These are phyloP conservation scores for Asterella californica DNA, from an alignment of 225 moss, liverwort and hornwort genomes.

Conservation along the genomic window DNA sequence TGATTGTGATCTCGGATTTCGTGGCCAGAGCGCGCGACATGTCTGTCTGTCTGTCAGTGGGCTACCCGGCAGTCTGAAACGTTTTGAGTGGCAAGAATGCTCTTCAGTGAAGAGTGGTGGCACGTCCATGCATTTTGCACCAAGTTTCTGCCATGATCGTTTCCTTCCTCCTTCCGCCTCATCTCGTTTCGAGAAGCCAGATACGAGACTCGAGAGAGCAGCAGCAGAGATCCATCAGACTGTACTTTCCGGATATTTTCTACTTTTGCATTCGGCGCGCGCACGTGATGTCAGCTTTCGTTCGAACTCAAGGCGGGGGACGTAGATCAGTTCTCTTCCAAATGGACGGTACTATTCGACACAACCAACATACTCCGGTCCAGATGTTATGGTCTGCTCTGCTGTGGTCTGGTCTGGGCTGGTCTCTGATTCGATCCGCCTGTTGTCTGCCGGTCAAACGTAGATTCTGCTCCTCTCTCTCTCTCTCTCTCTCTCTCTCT, in stretches of 20 bases:
- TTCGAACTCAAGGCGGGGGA: neutral
- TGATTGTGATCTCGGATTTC: neutral
- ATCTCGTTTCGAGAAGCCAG: neutral
- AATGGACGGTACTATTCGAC: neutral
- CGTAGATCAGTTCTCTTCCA: neutral
- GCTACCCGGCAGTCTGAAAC: neutral
- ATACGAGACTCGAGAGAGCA: neutral
- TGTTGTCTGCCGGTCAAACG: neutral
- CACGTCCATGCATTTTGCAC: neutral
- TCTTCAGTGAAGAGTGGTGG: neutral
- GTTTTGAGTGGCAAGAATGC: neutral
- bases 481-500: neutral
- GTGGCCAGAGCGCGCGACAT: neutral
- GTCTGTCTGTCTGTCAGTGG: neutral
- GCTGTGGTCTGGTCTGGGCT: neutral
- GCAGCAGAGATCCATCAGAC: too few species aligned
- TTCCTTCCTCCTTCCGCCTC: neutral
- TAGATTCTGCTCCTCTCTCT: neutral
- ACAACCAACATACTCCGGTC: neutral
- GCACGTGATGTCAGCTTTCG: slow-evolving; percentile 9
- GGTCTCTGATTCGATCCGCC: neutral
- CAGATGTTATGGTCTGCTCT: neutral
- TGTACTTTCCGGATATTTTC: slow-evolving; percentile 12
- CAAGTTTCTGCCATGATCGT: neutral
- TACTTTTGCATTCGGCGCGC: slow-evolving; percentile 9